These are phyloP conservation scores for Lumnitzera racemosa DNA, from an alignment of 345 rosid genomes.

Conservation along the genomic window DNA sequence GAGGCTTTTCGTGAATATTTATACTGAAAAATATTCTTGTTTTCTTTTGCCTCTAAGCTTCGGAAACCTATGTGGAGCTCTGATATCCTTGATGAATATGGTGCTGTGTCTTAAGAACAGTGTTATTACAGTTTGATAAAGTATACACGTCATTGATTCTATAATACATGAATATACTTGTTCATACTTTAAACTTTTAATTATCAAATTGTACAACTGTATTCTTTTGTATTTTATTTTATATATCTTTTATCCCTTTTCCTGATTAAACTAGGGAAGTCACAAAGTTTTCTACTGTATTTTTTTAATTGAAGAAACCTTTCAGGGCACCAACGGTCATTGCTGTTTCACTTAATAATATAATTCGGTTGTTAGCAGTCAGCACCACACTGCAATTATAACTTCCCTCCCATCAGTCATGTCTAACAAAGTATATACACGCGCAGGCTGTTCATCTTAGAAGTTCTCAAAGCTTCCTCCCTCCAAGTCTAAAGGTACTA, in stretches of 20 bases:
- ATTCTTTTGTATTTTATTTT: background rate
- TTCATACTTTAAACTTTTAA: no score
- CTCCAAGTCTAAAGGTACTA: constrained; percentile 47
- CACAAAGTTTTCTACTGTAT: constrained; percentile 2
- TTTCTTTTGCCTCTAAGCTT: no score
- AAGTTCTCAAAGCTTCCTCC: constrained; percentile 52
- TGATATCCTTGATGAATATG: background rate
- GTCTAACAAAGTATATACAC: constrained; percentile 3
- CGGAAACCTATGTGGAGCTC: no score
- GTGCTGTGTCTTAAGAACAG: constrained; percentile 1
- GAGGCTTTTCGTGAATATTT: no score
- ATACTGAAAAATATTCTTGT: no score
- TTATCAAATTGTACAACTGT: background rate
- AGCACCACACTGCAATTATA: constrained; percentile 4
- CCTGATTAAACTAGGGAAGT: background rate
- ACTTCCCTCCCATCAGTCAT: constrained; percentile 4
- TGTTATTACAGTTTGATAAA: background rate
- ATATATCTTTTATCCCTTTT: background rate
- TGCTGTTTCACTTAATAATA: constrained; percentile 7
- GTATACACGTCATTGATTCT: background rate
- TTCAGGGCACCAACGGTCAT: constrained; percentile 23
- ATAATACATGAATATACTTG: no score
- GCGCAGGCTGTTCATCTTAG: constrained; percentile 74
- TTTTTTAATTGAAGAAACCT: constrained; percentile 13
- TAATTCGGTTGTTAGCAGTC: constrained; percentile 9